A percentile compares a stretch with the other conserved stretches of the same genome.
Conservation (phyloP, 805 yeast genomes). For the Kodamaea kakaduensis region DNA sequence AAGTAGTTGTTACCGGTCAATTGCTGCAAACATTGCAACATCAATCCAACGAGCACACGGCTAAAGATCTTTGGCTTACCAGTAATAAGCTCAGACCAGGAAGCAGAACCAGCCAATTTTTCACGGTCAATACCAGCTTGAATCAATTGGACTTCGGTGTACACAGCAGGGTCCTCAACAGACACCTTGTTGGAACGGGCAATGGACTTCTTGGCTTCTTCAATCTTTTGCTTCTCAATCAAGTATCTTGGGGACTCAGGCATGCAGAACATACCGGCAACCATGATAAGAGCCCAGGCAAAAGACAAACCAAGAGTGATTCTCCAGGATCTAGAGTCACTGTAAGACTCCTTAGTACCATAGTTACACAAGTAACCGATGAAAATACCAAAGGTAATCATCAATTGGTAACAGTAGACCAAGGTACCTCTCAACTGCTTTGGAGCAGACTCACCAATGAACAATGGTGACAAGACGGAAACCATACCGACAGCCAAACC, state of each 20-base stretch:
- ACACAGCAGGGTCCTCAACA: constrained; percentile 22
- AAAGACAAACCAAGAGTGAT: constrained; percentile 27
- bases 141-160: constrained; percentile 24
- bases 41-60: constrained; percentile 23
- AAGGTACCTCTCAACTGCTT: constrained; percentile 27
- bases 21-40: constrained; percentile 48
- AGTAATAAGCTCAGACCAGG: constrained; percentile 24
- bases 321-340: constrained; percentile 25
- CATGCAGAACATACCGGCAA: constrained; percentile 24
- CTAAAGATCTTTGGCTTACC: constrained; percentile 27
- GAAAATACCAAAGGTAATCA: constrained; percentile 26
- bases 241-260: constrained; percentile 30
- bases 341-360: constrained; percentile 21
- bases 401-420: constrained; percentile 28
- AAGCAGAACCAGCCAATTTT: constrained; percentile 24
- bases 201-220: constrained; percentile 25
- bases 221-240: constrained; percentile 21
- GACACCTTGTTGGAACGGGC: constrained; percentile 24
- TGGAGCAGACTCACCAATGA: constrained; percentile 26
- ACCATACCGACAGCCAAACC: constrained; percentile 28
- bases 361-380: constrained; percentile 26
- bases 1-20: constrained; percentile 63
- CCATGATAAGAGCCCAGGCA: constrained; percentile 26
- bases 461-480: constrained; percentile 24
- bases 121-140: constrained; percentile 30